phyloP scores from a whole-genome alignment of 2,329 filamentous ascomycete species.

The Alternaria arborescens region DNA sequence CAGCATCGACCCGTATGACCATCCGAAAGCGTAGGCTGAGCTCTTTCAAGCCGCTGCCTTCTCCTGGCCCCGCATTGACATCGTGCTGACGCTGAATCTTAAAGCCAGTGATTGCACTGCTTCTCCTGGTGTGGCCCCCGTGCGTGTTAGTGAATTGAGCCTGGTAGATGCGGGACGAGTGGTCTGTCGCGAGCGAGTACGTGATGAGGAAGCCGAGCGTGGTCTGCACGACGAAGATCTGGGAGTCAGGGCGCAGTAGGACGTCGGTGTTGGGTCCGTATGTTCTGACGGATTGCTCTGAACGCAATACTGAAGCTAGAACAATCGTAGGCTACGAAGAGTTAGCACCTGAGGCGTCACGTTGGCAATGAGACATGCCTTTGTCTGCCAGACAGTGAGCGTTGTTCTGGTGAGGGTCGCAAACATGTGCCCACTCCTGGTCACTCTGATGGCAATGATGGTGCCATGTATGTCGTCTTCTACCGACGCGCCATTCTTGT shows the following conservation, averaged over 20 bases:
- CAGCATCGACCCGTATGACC: constrained; percentile 97
- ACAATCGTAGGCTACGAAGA: constrained; percentile 79
- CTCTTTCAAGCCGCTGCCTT: constrained; percentile 82
- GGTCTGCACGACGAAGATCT: constrained; percentile 91
- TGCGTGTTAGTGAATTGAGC: constrained; percentile 73
- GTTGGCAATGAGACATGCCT: constrained; percentile 65
- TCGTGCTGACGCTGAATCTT: constrained; percentile 50
- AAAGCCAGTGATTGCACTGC: constrained; percentile 55
- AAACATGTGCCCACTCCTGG: constrained; percentile 83
- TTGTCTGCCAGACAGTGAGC: constrained; percentile 96
- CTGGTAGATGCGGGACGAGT: constrained; percentile 83
- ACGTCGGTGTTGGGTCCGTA: constrained; percentile 89
- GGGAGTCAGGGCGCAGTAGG: constrained; percentile 87
- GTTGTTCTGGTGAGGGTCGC: constrained; percentile 85
- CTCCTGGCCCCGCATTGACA: constrained; percentile 72
- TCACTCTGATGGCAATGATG: constrained; percentile 78
- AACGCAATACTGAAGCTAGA: constrained; percentile 84
- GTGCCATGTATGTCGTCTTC: constrained; percentile 62
- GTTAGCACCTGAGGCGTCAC: constrained; percentile 28
- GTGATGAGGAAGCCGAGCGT: constrained; percentile 88
- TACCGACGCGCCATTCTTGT: constrained; percentile 23
- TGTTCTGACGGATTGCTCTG: constrained; percentile 76
- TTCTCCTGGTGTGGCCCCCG: constrained; percentile 57
- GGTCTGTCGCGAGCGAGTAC: constrained; percentile 88
- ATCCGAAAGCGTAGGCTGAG: constrained; percentile 92